phyloP scores from a whole-genome alignment of 768 basidiomycete genomes.

The Kondoa subrosea region DNA sequence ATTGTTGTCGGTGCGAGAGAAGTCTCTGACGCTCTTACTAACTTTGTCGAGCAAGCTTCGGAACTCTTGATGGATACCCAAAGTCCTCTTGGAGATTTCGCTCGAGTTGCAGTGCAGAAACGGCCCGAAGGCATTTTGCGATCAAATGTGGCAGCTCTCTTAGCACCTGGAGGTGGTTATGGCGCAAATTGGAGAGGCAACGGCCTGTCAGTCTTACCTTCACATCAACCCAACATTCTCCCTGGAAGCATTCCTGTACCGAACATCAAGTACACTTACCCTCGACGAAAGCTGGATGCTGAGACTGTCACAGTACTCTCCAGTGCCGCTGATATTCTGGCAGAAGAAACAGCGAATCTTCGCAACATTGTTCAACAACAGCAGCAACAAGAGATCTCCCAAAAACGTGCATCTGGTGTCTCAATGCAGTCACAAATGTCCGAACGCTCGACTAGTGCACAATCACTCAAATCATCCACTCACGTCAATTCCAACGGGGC shows the following conservation, averaged over 20 bases:
- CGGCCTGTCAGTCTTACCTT: conserved; percentile 46
- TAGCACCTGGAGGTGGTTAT: conserved; percentile 61
- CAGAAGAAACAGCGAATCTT: background rate
- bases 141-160: conserved; percentile 42
- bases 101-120: conserved; percentile 3
- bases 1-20: conserved; percentile 11
- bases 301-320: background rate
- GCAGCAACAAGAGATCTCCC: background rate
- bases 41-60: conserved; percentile 7
- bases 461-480: conserved; percentile 3
- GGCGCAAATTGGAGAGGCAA: conserved; percentile 69
- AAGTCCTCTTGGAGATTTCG: background rate
- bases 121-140: conserved; percentile 11
- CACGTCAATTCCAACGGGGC: conserved; percentile 3
- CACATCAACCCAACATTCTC: background rate
- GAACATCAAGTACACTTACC: background rate
- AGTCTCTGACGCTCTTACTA: conserved; percentile 11
- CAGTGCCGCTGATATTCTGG: background rate
- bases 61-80: background rate
- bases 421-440: background rate
- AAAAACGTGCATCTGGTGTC: conserved; percentile 2
- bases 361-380: background rate
- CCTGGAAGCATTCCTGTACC: background rate
- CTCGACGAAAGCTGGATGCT: background rate
- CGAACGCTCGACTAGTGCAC: background rate